Evolutionary conservation across 192 early-diverging fungal genomes (phyloP), one percentile per base, ranked within the genome.

Genomic region (Entomortierella parvispora): DNA sequence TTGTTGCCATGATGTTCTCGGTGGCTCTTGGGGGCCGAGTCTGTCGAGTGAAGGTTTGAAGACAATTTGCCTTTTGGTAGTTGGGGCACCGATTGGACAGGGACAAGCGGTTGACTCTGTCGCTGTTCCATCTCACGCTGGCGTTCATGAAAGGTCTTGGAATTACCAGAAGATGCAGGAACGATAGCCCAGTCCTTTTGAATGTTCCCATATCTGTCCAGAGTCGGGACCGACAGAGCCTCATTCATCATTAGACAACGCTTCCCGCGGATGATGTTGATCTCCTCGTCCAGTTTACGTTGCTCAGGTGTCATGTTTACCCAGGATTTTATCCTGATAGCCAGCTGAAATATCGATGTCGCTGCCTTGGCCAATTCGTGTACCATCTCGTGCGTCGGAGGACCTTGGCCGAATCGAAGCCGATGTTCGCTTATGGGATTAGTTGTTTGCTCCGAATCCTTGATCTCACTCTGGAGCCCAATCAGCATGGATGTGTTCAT

Each of bases 401-500:
- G 51, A 20, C 65, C 72, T n/a, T 40, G 45, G 0, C 65, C 59
- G 11, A 52, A 75, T 12, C 37, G 37, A 31, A 31, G 15, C 43
- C 22, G 18, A 12, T n/a, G 26, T n/a, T 2, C 31, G 2, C 12
- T 45, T 60, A 12, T 22, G 23, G 44, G 5, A 44, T 28, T 29
- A 18, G n/a, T 62, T 26, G 20, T 12, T 10, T 20, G 23, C 22
- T 2, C 20, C 5, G 22, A n/a, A n/a, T 20, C 23, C 29, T n/a
- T 26, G 14, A 17, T 4, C 22, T 23, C 20, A 37, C 66, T 31
- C 44, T 62, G 72, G 8, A 76, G 52, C 0, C 72, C 72, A 49
- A 76, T 68, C 17, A 76, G 53, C 72, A 76, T 76, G 12, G 59
- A 68, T 1, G 65, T 76, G 31, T 76, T 76, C 65, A 76, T 76